Evolutionary conservation across 1,284 basidiomycete genomes (phyloP).

Genomic region (Xerocomus amazonicus): DNA sequence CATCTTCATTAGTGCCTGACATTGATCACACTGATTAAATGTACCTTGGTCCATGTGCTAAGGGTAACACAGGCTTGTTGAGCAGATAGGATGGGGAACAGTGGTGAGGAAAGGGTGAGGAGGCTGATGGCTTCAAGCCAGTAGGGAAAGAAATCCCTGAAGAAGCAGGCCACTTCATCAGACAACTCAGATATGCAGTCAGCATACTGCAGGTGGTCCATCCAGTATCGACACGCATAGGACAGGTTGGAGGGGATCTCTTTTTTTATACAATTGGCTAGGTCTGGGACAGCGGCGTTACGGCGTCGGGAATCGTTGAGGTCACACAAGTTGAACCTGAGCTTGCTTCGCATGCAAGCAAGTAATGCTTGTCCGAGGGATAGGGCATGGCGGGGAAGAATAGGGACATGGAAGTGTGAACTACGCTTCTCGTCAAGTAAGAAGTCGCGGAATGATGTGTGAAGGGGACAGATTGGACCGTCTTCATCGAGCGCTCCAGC

Average conservation of each 20-base stretch:
- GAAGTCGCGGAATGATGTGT: not conserved
- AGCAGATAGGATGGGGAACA: not conserved
- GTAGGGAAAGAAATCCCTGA: not conserved
- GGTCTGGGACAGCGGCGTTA: not conserved
- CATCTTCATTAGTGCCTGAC: not conserved
- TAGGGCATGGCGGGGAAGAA: not conserved
- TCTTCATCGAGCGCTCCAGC: not conserved
- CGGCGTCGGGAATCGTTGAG: not conserved
- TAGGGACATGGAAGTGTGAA: not conserved
- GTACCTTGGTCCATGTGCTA: not conserved
- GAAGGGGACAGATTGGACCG: not conserved
- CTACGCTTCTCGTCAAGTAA: not conserved
- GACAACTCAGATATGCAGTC: not conserved
- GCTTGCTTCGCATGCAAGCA: not conserved
- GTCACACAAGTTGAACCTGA: not conserved
- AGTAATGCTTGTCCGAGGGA: not conserved
- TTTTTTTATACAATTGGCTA: not conserved
- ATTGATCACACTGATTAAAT: not conserved
- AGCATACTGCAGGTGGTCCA: not conserved
- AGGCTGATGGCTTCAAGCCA: too few species aligned
- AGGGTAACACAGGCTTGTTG: not conserved
- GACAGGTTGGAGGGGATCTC: not conserved
- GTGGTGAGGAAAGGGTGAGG: not conserved
- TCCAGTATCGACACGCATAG: not conserved
- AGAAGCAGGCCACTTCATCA: not conserved